Evolutionary conservation across 148 eudicot genomes (phyloP), one percentile per base, ranked within the genome.

Genomic region (Talinum fruticosum): DNA sequence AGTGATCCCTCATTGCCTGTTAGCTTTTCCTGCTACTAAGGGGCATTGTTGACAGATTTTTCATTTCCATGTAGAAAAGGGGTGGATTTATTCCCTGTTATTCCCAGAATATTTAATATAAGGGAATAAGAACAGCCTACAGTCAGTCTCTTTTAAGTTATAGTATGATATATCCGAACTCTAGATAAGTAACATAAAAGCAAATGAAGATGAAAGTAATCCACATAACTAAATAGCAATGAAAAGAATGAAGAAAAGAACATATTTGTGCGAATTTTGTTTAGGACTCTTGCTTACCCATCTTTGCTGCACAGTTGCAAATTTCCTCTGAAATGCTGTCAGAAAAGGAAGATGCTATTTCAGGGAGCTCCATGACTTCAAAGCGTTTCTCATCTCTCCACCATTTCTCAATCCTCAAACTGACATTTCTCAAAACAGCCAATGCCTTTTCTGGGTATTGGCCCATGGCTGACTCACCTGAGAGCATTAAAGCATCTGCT

Each of bases 391-490:
- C 97, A 69, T 96, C 99, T 79, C 99, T 89, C 88, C 99, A 96
- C 98, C 98, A 91, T 79, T 79, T 90, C 85, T 96, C 99, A 34
- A 96, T 96, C 75, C 99, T 91, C 77, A 96, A 78, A 76, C 99
- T 96, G 61, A 96, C 99, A 79, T 84, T 96, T 80, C 98, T 86
- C 83, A 96, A 69, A 35, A 96, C 99, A 32, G 90, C 78, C 85
- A 96, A 78, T 74, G 99, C 98, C 83, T 96, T 96, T 24, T 93
- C 95, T 62, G 99, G 98, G 81, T 49, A 90, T 69, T 82, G 92
- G 49, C 98, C 99, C 99, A 96, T 96, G 71, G 98, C 99, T 16
- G 98, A 96, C 88, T 93, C 98, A 75, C 98, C 99, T 66, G 97
- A 96, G 38, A 96, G 94, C 99, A 93, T 91, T 67, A 96, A 82